Percentiles rank a stretch among this genome's conserved stretches.
Evolutionary conservation across 306 rosid species (phyloP).

Genomic region (Vigna reflexopilosa): DNA sequence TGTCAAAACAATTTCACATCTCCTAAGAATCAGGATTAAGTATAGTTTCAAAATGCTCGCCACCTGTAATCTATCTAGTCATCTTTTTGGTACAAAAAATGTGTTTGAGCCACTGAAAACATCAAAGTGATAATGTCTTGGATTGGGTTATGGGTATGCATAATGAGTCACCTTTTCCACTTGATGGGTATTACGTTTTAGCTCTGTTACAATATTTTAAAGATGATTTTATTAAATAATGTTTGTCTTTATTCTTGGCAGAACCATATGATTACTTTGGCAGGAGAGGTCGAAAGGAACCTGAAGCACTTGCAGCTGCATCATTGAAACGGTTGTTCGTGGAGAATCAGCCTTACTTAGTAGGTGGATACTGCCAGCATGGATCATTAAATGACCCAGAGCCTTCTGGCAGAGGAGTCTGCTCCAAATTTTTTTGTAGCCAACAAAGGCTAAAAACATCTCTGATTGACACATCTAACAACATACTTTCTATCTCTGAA

Average conservation of each 20-base stretch:
- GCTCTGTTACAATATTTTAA: slow-evolving; percentile 12
- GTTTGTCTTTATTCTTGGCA: slow-evolving; percentile 51
- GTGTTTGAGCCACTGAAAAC: too few species aligned
- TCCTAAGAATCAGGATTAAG: too few species aligned
- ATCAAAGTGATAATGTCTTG: neutral
- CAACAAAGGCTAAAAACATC: slow-evolving; percentile 71
- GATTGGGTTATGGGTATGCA: neutral
- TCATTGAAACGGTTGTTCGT: slow-evolving; percentile 91
- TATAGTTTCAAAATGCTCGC: too few species aligned
- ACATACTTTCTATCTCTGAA: slow-evolving; percentile 83
- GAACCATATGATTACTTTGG: slow-evolving; percentile 93
- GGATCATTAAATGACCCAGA: slow-evolving; percentile 55
- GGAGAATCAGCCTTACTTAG: slow-evolving; percentile 88
- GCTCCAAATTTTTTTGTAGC: slow-evolving; percentile 74
- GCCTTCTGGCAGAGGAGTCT: slow-evolving; percentile 74
- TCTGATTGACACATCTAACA: slow-evolving; percentile 68
- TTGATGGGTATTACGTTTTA: slow-evolving; percentile 29
- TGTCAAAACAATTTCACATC: too few species aligned
- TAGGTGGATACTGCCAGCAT: slow-evolving; percentile 90
- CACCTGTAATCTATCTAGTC: too few species aligned
- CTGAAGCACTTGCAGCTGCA: slow-evolving; percentile 98
- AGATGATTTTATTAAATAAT: slow-evolving; percentile 14
- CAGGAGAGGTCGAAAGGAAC: slow-evolving; percentile 96
- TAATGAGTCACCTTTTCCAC: slow-evolving; percentile 23
- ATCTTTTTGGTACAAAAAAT: too few species aligned